A percentile compares a stretch with the other conserved stretches of the same genome.
Conservation (phyloP, 2,329 filamentous ascomycete species). For the Tricladium varicosporioides region DNA sequence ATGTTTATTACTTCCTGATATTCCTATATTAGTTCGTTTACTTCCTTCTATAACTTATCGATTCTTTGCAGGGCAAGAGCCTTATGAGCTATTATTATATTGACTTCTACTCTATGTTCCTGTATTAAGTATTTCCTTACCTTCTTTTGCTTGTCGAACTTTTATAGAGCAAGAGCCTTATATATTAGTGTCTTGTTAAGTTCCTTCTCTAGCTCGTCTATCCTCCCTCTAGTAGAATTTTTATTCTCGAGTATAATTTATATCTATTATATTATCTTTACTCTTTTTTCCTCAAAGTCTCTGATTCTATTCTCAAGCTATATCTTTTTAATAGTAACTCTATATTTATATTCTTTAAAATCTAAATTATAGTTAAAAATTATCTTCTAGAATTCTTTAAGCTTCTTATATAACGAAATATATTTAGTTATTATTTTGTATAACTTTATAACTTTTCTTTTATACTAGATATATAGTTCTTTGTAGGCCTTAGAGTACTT, state of each 20-base stretch:
- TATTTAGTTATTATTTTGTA: not conserved
- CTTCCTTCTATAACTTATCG: not conserved
- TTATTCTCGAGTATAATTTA: not conserved
- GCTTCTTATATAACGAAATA: slow-evolving; percentile 1
- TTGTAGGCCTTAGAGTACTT: not conserved
- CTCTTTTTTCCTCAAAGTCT: slow-evolving; percentile 2
- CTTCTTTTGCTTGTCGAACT: too few relatives aligned
- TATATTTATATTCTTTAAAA: slow-evolving; percentile 1
- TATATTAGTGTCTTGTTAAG: too few relatives aligned
- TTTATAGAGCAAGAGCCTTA: too few relatives aligned
- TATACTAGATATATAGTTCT: not conserved
- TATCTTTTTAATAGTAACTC: too few relatives aligned
- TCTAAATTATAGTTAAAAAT: slow-evolving; percentile 1
- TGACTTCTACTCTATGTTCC: not conserved
- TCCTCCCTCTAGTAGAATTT: not conserved
- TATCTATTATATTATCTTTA: not conserved
- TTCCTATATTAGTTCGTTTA: not conserved
- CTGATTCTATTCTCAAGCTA: not conserved
- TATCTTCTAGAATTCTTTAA: slow-evolving; percentile 1
- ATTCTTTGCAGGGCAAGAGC: slow-evolving; percentile 1
- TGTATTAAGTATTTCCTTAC: slow-evolving; percentile 1
- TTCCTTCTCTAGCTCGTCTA: slow-evolving; percentile 5
- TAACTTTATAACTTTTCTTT: not conserved
- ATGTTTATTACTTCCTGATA: not conserved
- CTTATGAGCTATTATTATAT: not conserved